Evolutionary conservation across 139 green algal species (phyloP).

Genomic region (Yamagishiella unicocca): DNA sequence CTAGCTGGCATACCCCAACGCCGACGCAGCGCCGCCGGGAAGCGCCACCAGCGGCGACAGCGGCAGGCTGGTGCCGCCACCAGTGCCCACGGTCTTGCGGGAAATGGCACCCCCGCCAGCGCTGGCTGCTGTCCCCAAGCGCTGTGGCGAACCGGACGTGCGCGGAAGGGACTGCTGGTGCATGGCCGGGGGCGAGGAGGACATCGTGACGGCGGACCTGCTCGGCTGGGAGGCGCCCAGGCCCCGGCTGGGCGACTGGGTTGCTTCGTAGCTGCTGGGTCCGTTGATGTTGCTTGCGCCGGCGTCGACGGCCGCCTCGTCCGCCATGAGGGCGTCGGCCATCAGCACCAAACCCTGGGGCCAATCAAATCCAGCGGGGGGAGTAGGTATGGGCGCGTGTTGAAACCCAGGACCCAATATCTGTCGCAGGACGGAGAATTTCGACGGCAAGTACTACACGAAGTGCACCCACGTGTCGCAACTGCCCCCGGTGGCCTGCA

Average conservation of each 20-base stretch:
- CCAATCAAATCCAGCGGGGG: no score
- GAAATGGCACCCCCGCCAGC: neutral
- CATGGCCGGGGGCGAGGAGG: neutral
- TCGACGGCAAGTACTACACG: no score
- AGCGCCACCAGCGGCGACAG: neutral
- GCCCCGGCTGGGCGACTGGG: neutral
- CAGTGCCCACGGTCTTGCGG: neutral
- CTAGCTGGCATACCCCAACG: constrained; percentile 15
- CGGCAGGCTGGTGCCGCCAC: neutral
- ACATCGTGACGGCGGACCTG: neutral
- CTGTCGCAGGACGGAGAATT: no score
- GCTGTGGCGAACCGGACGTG: neutral
- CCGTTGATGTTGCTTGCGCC: neutral
- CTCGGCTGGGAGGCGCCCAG: neutral
- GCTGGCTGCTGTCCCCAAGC: neutral
- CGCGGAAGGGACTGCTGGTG: neutral
- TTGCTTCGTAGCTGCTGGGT: neutral
- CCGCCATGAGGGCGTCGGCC: constrained; percentile 33
- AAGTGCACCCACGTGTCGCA: no score
- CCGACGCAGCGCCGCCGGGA: constrained; percentile 12
- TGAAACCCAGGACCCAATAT: no score
- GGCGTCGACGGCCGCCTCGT: neutral
- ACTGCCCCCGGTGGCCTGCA: no score
- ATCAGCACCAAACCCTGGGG: no score
- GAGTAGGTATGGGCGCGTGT: no score